Evolutionary conservation across 2,329 filamentous ascomycete genomes (phyloP).

Genomic region (Sphaerostilbella broomeana): DNA sequence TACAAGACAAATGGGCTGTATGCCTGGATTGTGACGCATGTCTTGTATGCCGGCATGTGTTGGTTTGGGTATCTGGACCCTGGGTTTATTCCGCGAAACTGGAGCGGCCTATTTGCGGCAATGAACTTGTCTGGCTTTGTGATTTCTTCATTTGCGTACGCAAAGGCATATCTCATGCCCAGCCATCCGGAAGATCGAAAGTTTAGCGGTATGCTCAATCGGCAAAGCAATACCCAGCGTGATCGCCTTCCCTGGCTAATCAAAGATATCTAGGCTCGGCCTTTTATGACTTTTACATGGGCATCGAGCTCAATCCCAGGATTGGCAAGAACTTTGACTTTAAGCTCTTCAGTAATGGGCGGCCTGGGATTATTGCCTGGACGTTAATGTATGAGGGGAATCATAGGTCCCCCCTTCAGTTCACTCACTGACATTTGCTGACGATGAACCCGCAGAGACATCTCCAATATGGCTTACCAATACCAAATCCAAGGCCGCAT

Average conservation of each 20-base stretch:
- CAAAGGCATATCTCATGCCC: slow-evolving; percentile 34
- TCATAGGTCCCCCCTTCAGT: too few relatives aligned
- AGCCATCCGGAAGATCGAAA: slow-evolving; percentile 36
- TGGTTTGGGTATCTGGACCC: slow-evolving; percentile 28
- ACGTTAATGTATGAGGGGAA: slow-evolving; percentile 41
- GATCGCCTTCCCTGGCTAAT: too few relatives aligned
- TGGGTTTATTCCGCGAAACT: slow-evolving; percentile 35
- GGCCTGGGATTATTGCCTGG: slow-evolving; percentile 42
- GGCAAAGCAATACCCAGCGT: too few relatives aligned
- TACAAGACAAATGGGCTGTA: slow-evolving; percentile 38
- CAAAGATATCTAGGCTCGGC: slow-evolving; percentile 23
- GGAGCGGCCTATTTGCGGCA: slow-evolving; percentile 32
- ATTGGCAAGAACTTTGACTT: slow-evolving; percentile 37
- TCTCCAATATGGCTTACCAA: too few relatives aligned
- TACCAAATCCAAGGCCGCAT: too few relatives aligned
- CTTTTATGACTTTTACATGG: slow-evolving; percentile 40
- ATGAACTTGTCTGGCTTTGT: slow-evolving; percentile 30
- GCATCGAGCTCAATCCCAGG: slow-evolving; percentile 40
- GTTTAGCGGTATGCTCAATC: slow-evolving; percentile 30
- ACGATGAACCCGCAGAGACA: too few relatives aligned
- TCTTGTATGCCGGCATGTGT: slow-evolving; percentile 22
- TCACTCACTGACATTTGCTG: too few relatives aligned
- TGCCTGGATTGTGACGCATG: slow-evolving; percentile 34
- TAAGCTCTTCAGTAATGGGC: slow-evolving; percentile 41
- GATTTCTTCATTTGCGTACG: slow-evolving; percentile 24